phyloP scores from a whole-genome alignment of 163 green algal genomes.

The Chloromonas sp. region DNA sequence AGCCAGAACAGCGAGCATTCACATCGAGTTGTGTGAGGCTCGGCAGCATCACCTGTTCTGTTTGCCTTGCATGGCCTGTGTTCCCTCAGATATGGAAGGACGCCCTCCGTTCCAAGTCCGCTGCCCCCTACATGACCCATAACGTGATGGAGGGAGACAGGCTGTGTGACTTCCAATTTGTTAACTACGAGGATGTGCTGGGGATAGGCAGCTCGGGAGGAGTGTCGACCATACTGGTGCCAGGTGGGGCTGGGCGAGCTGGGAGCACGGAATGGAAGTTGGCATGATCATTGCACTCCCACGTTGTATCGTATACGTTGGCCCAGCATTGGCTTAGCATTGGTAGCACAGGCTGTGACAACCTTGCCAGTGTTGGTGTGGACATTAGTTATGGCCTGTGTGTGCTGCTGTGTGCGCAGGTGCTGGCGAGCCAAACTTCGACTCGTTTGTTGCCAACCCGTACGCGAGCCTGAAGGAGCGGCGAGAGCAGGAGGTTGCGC shows the following conservation, averaged over 20 bases:
- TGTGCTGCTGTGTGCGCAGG: constrained; percentile 11
- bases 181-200: constrained; percentile 81
- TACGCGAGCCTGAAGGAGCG: constrained; percentile 74
- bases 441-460: constrained; percentile 93
- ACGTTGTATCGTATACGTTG: too few species aligned
- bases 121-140: constrained; percentile 85
- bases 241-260: background rate
- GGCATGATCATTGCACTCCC: too few species aligned
- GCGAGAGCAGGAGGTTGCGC: constrained; percentile 79
- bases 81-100: constrained; percentile 76
- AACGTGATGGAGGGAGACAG: constrained; percentile 35
- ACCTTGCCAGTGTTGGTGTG: too few species aligned
- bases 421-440: constrained; percentile 94
- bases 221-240: constrained; percentile 10
- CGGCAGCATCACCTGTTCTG: background rate
- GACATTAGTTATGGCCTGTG: too few species aligned
- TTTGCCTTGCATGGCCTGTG: background rate
- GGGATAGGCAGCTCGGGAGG: constrained; percentile 6
- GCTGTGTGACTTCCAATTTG: constrained; percentile 72
- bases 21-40: too few species aligned
- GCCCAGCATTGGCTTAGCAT: too few species aligned
- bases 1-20: too few species aligned
- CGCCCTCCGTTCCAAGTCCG: constrained; percentile 67
- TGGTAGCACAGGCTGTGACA: too few species aligned
- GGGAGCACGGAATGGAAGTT: too few species aligned